phyloP scores from a whole-genome alignment of 148 eudicot genomes.

The Pharnaceum exiguum region DNA sequence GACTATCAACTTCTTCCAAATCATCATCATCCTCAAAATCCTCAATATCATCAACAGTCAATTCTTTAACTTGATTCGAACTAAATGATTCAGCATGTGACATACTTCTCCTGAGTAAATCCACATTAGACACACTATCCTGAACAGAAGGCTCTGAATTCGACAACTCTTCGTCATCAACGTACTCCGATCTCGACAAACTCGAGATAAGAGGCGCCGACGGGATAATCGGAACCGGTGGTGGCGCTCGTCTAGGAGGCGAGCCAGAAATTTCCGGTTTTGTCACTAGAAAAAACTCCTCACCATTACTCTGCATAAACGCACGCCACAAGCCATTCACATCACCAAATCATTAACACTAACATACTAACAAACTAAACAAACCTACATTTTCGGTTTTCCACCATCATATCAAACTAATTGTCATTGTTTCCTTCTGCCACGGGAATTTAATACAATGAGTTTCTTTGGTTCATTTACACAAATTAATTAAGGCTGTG shows the following conservation, averaged over 20 bases:
- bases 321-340: conserved; percentile 3
- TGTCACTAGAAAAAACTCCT: conserved; percentile 85
- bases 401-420: too few species aligned
- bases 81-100: conserved; percentile 58
- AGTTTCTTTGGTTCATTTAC: too few species aligned
- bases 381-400: neutral
- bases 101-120: conserved; percentile 48
- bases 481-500: too few species aligned
- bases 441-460: neutral
- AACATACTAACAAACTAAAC: neutral
- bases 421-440: too few species aligned
- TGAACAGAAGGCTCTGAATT: conserved; percentile 31
- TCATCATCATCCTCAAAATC: conserved; percentile 89
- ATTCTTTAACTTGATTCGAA: conserved; percentile 61
- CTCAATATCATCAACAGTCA: conserved; percentile 92
- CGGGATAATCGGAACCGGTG: conserved; percentile 46
- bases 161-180: conserved; percentile 38
- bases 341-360: neutral
- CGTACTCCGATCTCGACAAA: conserved; percentile 51
- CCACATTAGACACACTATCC: conserved; percentile 18
- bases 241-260: conserved; percentile 86
- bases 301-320: conserved; percentile 61
- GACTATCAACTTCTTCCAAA: conserved; percentile 71
- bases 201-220: conserved; percentile 50
- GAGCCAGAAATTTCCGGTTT: conserved; percentile 80